Conservation (phyloP, 2,329 filamentous ascomycete genomes). For the Clarireedia homoeocarpa region DNA sequence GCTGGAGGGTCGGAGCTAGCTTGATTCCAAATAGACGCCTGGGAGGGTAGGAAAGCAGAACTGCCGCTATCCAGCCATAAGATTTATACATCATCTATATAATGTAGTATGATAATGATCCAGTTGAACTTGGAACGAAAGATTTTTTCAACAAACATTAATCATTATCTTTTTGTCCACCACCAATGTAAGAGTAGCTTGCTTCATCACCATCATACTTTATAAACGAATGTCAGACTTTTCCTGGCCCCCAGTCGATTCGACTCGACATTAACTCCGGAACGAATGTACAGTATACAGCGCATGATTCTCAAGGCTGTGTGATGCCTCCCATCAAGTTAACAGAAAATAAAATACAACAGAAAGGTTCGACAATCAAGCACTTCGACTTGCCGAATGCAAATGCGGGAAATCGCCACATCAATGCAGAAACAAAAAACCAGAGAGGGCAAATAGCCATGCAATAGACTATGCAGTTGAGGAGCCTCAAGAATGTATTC, state of each 20-base stretch:
- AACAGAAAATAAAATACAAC: background rate
- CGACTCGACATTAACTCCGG: too few species aligned
- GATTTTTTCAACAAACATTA: too few species aligned
- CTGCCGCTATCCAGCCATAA: too few species aligned
- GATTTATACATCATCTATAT: too few species aligned
- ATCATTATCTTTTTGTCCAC: background rate
- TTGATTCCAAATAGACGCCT: too few species aligned
- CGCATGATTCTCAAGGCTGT: background rate
- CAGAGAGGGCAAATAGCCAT: background rate
- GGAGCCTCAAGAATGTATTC: background rate
- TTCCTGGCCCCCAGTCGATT: background rate
- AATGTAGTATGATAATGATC: too few species aligned
- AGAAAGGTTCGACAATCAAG: background rate
- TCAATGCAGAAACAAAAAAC: background rate
- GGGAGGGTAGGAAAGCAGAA: too few species aligned
- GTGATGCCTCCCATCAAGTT: background rate
- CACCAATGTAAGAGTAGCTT: background rate
- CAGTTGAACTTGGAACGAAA: too few species aligned
- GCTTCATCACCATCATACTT: background rate
- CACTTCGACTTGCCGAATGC: background rate
- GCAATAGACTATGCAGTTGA: background rate
- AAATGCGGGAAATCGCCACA: background rate
- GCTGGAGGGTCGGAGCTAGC: too few species aligned
- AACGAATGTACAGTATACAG: too few species aligned
- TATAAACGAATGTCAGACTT: background rate